Evolutionary conservation across 306 rosid species (phyloP).

Genomic region (Cucumis cinereus): DNA sequence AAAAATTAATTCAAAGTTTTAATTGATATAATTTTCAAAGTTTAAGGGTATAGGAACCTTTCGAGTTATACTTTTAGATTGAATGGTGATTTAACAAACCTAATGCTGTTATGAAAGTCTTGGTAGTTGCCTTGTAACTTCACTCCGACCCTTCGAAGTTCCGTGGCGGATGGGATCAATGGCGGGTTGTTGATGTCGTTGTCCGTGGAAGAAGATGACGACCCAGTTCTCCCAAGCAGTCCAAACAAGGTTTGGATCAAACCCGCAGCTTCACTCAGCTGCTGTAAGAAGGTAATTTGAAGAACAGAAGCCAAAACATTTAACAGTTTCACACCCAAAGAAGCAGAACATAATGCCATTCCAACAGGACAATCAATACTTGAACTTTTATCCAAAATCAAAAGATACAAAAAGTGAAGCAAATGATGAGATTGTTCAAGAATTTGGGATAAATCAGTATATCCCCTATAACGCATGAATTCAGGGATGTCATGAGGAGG

Average conservation of each 20-base stretch:
- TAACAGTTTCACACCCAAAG: not conserved
- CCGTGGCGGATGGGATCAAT: not conserved
- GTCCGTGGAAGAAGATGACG: not conserved
- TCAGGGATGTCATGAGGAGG: not conserved
- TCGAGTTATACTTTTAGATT: not conserved
- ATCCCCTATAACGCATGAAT: not conserved
- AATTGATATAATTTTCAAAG: no score
- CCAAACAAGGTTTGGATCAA: not conserved
- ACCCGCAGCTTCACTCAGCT: not conserved
- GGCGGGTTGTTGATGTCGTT: not conserved
- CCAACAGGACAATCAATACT: not conserved
- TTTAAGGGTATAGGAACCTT: no score
- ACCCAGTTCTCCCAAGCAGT: not conserved
- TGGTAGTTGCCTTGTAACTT: not conserved
- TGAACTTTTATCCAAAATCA: not conserved
- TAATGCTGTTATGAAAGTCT: not conserved
- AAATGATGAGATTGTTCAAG: not conserved
- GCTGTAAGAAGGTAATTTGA: not conserved
- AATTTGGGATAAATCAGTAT: not conserved
- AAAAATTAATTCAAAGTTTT: no score
- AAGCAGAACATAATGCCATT: not conserved
- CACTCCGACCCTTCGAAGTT: not conserved
- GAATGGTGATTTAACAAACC: not conserved
- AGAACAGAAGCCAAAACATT: not conserved
- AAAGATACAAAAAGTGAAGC: conserved; percentile 2